Percentiles rank a stretch among this genome's conserved stretches.
Conservation (phyloP, 108 stramenopile species). For the Aurantiochytrium sp. region DNA sequence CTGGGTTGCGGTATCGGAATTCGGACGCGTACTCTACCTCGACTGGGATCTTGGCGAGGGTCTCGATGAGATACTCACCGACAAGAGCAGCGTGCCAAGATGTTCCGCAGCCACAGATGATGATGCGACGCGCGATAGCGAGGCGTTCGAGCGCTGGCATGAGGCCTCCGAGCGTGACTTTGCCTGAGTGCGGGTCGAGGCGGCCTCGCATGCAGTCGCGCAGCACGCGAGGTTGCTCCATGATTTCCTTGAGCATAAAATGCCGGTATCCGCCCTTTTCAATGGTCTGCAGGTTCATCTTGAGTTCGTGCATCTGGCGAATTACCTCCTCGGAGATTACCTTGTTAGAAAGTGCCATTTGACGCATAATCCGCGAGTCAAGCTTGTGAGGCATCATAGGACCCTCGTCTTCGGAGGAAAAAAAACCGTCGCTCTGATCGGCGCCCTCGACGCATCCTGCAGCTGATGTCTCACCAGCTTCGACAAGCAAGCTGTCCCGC, state of each 20-base stretch:
- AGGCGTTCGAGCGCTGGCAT: not conserved
- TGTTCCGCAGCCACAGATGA: slow-evolving; percentile 82
- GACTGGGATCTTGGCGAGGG: slow-evolving; percentile 82
- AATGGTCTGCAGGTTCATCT: slow-evolving; percentile 21
- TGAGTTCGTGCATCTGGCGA: not conserved
- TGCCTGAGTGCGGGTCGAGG: slow-evolving; percentile 35
- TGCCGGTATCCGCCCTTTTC: slow-evolving; percentile 63
- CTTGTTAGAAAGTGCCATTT: not conserved
- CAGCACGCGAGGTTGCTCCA: slow-evolving; percentile 82
- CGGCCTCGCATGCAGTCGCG: slow-evolving; percentile 76
- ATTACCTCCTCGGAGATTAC: not conserved
- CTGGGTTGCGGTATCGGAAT: slow-evolving; percentile 13
- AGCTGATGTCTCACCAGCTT: not conserved
- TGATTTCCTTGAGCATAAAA: slow-evolving; percentile 74
- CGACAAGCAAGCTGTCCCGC: not conserved
- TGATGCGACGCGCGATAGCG: not conserved
- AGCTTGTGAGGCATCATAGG: not conserved
- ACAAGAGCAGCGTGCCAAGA: slow-evolving; percentile 83
- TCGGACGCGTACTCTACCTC: slow-evolving; percentile 33
- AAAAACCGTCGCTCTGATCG: not conserved
- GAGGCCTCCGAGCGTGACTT: not conserved
- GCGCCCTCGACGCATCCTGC: not conserved
- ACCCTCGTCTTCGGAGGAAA: not conserved
- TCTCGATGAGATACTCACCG: slow-evolving; percentile 93
- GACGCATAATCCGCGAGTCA: not conserved